Evolutionary conservation across 1,139 yeast species (phyloP).

Genomic region (Lodderomyces jiufengensis): DNA sequence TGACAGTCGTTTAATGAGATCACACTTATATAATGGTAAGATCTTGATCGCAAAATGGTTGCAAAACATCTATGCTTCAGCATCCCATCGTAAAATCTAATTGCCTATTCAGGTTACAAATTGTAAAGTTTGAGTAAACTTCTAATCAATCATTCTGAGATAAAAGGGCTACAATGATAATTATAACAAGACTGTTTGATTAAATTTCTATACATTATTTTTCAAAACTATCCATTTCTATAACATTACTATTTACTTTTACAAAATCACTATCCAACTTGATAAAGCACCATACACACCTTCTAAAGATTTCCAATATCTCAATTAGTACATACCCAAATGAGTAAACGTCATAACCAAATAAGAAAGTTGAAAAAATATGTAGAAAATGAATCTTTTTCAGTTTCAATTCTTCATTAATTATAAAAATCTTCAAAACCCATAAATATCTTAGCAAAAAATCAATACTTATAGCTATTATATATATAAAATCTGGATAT

Average conservation of each 20-base stretch:
- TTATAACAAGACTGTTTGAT: too few relatives aligned
- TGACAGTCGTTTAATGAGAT: too few relatives aligned
- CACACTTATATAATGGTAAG: too few relatives aligned
- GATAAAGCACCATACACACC: constrained; percentile 88
- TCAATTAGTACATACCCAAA: constrained; percentile 65
- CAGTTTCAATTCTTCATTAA: constrained; percentile 21
- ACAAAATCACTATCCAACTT: constrained; percentile 77
- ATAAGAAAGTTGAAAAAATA: constrained; percentile 29
- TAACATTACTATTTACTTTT: constrained; percentile 25
- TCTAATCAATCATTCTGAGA: too few relatives aligned
- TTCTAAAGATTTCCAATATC: constrained; percentile 67
- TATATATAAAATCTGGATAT: constrained; percentile 33
- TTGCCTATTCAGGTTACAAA: too few relatives aligned
- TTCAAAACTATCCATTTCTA: constrained; percentile 13
- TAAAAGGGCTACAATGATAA: too few relatives aligned
- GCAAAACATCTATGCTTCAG: too few relatives aligned
- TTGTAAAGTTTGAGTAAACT: too few relatives aligned
- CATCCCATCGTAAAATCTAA: too few relatives aligned
- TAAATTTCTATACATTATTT: too few relatives aligned
- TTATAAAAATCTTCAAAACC: constrained; percentile 52
- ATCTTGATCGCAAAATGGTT: too few relatives aligned
- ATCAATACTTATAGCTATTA: constrained; percentile 55
- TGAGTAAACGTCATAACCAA: constrained; percentile 47
- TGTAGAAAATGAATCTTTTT: constrained; percentile 15
- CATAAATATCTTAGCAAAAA: constrained; percentile 69